These are phyloP conservation scores for Apiotrichum laibachii DNA, from an alignment of 1,284 basidiomycete genomes.

Conservation along the genomic window DNA sequence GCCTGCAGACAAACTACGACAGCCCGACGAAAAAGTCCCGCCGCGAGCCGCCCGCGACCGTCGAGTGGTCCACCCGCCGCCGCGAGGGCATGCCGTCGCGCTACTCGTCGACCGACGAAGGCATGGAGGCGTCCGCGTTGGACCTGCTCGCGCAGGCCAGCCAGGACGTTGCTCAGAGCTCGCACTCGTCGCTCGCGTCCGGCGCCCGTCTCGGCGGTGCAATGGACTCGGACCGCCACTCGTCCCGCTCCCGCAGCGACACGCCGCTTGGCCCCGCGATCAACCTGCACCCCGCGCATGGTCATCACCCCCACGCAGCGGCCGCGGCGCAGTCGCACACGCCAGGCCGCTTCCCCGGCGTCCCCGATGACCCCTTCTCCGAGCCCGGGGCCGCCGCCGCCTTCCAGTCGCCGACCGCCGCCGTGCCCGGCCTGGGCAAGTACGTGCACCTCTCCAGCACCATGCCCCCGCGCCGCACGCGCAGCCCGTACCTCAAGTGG, in stretches of 20 bases:
- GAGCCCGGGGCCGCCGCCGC: background rate
- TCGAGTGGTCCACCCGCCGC: conserved; percentile 21
- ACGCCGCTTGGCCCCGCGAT: conserved; percentile 39
- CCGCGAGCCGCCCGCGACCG: conserved; percentile 19
- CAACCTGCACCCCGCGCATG: conserved; percentile 20
- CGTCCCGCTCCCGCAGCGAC: conserved; percentile 12
- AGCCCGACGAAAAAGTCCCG: conserved; percentile 34
- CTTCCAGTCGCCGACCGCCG: conserved; percentile 38
- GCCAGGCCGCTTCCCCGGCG: background rate
- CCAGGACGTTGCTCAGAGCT: conserved; percentile 26
- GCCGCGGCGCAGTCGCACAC: background rate
- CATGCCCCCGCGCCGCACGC: conserved; percentile 41
- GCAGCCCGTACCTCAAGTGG: conserved; percentile 49
- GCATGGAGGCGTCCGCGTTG: conserved; percentile 33
- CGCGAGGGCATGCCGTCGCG: conserved; percentile 12
- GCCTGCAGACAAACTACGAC: conserved; percentile 2
- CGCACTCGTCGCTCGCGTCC: conserved; percentile 5
- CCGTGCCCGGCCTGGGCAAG: conserved; percentile 47
- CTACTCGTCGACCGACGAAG: conserved; percentile 6
- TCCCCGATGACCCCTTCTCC: conserved; percentile 18
- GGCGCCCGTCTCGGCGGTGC: background rate
- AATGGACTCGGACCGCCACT: background rate
- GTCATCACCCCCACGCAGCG: no score
- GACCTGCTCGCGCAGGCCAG: conserved; percentile 46
- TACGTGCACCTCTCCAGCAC: conserved; percentile 46